phyloP scores from a whole-genome alignment of 495 filamentous ascomycete species.

The Darksidea phi region DNA sequence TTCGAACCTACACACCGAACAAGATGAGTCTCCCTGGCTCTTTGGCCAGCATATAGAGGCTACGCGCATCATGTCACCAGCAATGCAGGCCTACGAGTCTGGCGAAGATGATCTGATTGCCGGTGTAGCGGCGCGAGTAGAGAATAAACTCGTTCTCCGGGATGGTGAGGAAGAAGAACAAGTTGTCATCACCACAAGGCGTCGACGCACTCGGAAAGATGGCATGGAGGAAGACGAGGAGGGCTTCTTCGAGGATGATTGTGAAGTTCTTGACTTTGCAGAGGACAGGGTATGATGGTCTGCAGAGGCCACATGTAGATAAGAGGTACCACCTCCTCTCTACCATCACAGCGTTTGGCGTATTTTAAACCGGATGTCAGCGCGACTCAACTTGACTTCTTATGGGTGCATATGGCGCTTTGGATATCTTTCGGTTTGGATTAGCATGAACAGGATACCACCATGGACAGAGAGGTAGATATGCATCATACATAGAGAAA shows the following conservation, averaged over 20 bases:
- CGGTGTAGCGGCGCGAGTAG: constrained; percentile 42
- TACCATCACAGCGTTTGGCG: not conserved
- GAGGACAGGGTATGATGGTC: constrained; percentile 69
- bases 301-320: no score
- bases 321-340: no score
- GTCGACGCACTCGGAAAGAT: constrained; percentile 56
- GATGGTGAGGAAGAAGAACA: constrained; percentile 67
- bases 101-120: constrained; percentile 50
- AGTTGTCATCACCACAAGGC: constrained; percentile 77
- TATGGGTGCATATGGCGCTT: no score
- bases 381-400: no score
- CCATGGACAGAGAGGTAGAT: no score
- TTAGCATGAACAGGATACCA: no score
- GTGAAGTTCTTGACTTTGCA: constrained; percentile 88
- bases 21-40: constrained; percentile 56
- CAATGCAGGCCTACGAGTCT: constrained; percentile 50
- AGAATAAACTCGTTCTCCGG: constrained; percentile 51
- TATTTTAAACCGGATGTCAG: not conserved
- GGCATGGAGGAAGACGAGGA: constrained; percentile 52
- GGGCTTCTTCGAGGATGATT: constrained; percentile 93
- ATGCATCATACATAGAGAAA: no score
- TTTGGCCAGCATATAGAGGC: constrained; percentile 68
- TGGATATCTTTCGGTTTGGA: no score
- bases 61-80: constrained; percentile 56
- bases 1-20: constrained; percentile 32